phyloP scores from a whole-genome alignment of 208 protist species.

The Lotmaria passim region DNA sequence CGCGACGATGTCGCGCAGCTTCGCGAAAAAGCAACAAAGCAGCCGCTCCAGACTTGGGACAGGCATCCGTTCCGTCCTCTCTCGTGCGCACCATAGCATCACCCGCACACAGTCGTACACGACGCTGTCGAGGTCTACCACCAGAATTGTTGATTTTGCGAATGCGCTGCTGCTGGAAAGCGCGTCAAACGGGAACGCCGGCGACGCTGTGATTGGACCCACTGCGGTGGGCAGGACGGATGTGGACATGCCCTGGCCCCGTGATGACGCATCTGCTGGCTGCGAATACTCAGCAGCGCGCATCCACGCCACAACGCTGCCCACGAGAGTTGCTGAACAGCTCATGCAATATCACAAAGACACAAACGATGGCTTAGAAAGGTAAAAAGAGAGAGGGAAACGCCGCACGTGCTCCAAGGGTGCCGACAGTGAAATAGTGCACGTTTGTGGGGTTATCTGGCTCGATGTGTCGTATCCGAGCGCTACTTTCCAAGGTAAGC shows the following conservation, averaged over 20 bases:
- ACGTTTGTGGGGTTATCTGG: too few relatives aligned
- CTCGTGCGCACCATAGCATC: not conserved
- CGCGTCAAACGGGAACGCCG: constrained; percentile 22
- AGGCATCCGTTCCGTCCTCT: not conserved
- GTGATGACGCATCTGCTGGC: not conserved
- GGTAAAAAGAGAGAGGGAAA: not conserved
- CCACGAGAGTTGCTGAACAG: not conserved
- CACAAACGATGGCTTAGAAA: too few relatives aligned
- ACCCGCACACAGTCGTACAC: constrained; percentile 26
- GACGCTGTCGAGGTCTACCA: constrained; percentile 22
- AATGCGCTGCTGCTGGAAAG: constrained; percentile 7
- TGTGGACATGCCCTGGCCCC: not conserved
- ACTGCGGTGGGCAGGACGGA: not conserved
- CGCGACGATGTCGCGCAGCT: not conserved
- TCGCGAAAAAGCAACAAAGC: constrained; percentile 20
- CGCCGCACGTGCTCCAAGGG: too few relatives aligned
- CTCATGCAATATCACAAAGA: not conserved
- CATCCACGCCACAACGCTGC: not conserved
- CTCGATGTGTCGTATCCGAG: too few relatives aligned
- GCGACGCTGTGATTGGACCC: constrained; percentile 1
- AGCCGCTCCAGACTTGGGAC: constrained; percentile 7
- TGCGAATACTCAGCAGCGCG: not conserved
- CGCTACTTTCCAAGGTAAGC: too few relatives aligned
- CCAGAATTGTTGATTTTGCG: constrained; percentile 2
- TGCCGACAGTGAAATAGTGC: too few relatives aligned